Conservation (phyloP, 2,329 filamentous ascomycete species). For the Aspergillus texensis region DNA sequence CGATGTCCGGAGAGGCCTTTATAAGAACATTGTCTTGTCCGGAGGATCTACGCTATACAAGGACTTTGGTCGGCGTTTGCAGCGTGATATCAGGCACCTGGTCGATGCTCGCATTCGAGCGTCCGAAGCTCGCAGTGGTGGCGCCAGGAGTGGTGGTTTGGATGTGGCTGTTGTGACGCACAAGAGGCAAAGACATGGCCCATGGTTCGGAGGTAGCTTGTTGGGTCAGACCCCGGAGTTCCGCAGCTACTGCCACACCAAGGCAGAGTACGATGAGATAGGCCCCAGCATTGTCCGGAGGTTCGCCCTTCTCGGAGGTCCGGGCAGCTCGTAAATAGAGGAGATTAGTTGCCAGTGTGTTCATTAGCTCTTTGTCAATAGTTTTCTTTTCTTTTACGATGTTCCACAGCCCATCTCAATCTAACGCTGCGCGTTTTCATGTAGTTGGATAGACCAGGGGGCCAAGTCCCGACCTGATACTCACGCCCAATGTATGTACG, state of each 20-base stretch:
- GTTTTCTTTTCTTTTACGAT: conserved; percentile 20
- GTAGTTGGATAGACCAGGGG: conserved; percentile 8
- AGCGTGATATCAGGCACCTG: conserved; percentile 94
- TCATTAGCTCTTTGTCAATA: conserved; percentile 30
- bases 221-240: conserved; percentile 98
- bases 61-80: conserved; percentile 93
- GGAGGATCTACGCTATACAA: conserved; percentile 98
- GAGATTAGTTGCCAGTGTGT: conserved; percentile 2
- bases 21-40: conserved; percentile 99
- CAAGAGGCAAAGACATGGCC: conserved; percentile 94
- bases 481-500: conserved; percentile 3
- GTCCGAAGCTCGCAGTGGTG: conserved; percentile 87
- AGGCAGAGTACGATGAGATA: conserved; percentile 87
- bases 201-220: conserved; percentile 97
- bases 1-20: conserved; percentile 92
- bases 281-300: conserved; percentile 92
- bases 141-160: conserved; percentile 87
- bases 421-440: conserved; percentile 1
- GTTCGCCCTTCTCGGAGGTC: conserved; percentile 90
- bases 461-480: neutral
- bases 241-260: conserved; percentile 97
- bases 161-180: conserved; percentile 98
- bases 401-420: neutral
- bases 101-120: conserved; percentile 91
- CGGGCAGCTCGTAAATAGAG: conserved; percentile 59